These are phyloP conservation scores for Dillenia turbinata DNA, from an alignment of 164 flowering plant genomes.

Conservation along the genomic window DNA sequence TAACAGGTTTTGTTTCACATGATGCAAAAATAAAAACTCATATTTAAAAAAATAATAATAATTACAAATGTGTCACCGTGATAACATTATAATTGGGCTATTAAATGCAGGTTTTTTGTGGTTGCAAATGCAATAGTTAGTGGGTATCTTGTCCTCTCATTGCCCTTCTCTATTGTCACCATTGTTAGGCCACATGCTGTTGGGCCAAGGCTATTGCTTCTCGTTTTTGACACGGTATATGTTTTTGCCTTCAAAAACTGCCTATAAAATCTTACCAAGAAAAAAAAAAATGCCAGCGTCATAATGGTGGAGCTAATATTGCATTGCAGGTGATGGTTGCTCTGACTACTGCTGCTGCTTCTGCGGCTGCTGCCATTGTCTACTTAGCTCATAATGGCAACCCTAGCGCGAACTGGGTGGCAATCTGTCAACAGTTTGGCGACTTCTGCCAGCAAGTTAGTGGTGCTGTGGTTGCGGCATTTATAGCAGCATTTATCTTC, in stretches of 20 bases:
- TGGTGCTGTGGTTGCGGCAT: slow-evolving; percentile 69
- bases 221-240: slow-evolving; percentile 61
- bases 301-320: too few species aligned
- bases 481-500: slow-evolving; percentile 42
- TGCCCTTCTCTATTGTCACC: slow-evolving; percentile 67
- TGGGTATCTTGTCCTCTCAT: slow-evolving; percentile 69
- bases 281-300: too few species aligned
- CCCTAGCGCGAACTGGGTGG: slow-evolving; percentile 66
- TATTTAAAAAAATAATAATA: too few species aligned
- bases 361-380: slow-evolving; percentile 64
- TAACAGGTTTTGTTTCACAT: too few species aligned
- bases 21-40: too few species aligned
- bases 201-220: slow-evolving; percentile 48
- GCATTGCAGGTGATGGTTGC: slow-evolving; percentile 48
- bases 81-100: not conserved
- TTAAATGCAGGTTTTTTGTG: slow-evolving; percentile 61
- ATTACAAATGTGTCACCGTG: too few species aligned
- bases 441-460: slow-evolving; percentile 66
- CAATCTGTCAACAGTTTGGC: slow-evolving; percentile 69
- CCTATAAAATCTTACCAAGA: too few species aligned
- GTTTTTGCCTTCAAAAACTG: too few species aligned
- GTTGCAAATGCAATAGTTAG: slow-evolving; percentile 52
- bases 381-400: slow-evolving; percentile 90
- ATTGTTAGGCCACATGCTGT: slow-evolving; percentile 54
- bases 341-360: slow-evolving; percentile 50